These are phyloP conservation scores for Ogataea neopini DNA, from an alignment of 805 yeast genomes.

Conservation along the genomic window DNA sequence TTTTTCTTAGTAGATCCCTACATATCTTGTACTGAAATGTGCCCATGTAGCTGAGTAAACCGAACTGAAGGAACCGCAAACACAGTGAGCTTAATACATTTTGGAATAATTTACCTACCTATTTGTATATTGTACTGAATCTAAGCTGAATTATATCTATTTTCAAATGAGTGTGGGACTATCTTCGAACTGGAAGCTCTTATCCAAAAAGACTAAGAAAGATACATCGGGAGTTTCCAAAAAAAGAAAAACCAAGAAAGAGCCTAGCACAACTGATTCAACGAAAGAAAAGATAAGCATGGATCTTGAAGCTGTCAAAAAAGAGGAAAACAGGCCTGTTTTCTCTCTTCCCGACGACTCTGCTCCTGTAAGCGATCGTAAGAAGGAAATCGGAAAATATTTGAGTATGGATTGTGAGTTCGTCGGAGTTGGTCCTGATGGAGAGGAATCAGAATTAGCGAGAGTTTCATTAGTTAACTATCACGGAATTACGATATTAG, in stretches of 20 bases:
- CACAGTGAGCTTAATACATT: too few species aligned
- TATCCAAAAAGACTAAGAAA: constrained; percentile 14
- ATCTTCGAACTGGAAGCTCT: constrained; percentile 28
- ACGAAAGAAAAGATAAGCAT: neutral
- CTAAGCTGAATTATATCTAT: too few species aligned
- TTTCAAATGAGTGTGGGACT: constrained; percentile 11
- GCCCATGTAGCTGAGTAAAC: too few species aligned
- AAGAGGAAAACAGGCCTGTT: neutral
- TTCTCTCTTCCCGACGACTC: constrained; percentile 9
- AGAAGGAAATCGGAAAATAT: constrained; percentile 63
- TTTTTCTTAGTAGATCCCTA: too few species aligned
- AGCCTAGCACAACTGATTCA: neutral
- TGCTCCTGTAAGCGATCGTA: constrained; percentile 9
- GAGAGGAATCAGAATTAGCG: constrained; percentile 70
- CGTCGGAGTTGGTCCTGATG: constrained; percentile 85
- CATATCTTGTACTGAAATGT: too few species aligned
- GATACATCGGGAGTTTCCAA: neutral
- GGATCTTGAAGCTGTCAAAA: neutral
- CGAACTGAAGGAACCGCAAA: too few species aligned
- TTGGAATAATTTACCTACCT: too few species aligned
- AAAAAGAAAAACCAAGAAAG: constrained; percentile 3
- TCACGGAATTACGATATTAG: constrained; percentile 71
- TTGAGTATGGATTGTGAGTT: constrained; percentile 91
- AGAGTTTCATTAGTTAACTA: constrained; percentile 86
- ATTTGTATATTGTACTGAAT: too few species aligned